phyloP scores from a whole-genome alignment of 2,329 filamentous ascomycete species.

The Seiridium unicorne region DNA sequence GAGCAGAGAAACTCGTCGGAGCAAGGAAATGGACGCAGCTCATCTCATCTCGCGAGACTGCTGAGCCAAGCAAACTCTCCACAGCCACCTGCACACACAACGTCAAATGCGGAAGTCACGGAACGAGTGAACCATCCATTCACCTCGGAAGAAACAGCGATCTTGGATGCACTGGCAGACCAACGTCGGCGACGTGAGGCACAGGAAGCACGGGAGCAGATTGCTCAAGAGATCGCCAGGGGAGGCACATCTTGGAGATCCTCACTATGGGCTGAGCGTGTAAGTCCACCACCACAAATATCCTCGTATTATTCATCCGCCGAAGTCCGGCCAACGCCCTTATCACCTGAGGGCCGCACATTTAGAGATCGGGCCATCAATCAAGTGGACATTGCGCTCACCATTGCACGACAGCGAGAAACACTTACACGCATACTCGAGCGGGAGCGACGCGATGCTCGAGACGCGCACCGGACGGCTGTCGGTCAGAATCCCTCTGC shows the following conservation, averaged over 20 bases:
- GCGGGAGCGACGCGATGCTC: constrained; percentile 25
- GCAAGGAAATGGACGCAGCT: constrained; percentile 37
- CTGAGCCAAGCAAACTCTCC: constrained; percentile 21
- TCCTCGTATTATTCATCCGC: background rate
- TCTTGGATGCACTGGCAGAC: constrained; percentile 55
- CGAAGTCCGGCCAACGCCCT: background rate
- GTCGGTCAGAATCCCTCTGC: constrained; percentile 13
- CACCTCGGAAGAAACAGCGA: constrained; percentile 52
- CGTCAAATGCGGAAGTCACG: constrained; percentile 29
- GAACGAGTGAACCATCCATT: constrained; percentile 50
- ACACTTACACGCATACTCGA: constrained; percentile 29
- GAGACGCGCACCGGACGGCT: constrained; percentile 23
- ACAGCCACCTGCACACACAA: constrained; percentile 26
- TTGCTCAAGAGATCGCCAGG: constrained; percentile 24
- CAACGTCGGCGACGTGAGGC: constrained; percentile 50
- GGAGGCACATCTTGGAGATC: constrained; percentile 24
- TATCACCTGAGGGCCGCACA: too few species aligned
- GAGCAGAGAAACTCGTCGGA: constrained; percentile 29
- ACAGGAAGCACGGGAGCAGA: constrained; percentile 33
- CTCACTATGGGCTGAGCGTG: constrained; percentile 27
- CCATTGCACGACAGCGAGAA: constrained; percentile 23
- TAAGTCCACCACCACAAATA: constrained; percentile 23
- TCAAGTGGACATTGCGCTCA: constrained; percentile 10
- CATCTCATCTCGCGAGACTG: constrained; percentile 33
- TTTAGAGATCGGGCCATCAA: background rate